Conservation (phyloP, 1,284 basidiomycete species). For the Phaffia rhodozyma region DNA sequence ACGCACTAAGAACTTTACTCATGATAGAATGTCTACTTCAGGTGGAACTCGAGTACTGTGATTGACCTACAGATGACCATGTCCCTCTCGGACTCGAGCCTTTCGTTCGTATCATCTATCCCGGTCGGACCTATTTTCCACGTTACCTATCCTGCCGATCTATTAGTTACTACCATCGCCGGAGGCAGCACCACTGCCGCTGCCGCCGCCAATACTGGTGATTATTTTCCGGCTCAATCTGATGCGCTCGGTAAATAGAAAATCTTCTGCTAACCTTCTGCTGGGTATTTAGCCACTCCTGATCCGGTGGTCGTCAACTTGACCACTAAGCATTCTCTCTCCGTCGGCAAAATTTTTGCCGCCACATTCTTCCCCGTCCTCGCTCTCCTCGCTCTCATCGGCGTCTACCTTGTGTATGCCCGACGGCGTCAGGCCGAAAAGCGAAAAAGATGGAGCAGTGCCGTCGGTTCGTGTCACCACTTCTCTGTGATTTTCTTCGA, state of each 20-base stretch:
- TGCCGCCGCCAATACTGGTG: constrained; percentile 24
- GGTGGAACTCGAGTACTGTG: background rate
- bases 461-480: background rate
- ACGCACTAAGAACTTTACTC: background rate
- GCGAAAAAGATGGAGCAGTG: constrained; percentile 45
- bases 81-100: background rate
- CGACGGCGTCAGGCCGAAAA: constrained; percentile 49
- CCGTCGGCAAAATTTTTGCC: constrained; percentile 59
- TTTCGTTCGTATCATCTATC: constrained; percentile 45
- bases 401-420: constrained; percentile 47
- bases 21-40: background rate
- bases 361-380: constrained; percentile 60
- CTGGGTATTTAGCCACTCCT: constrained; percentile 23
- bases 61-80: background rate
- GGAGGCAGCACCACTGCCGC: constrained; percentile 18
- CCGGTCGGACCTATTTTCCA: constrained; percentile 62
- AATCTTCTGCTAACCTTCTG: constrained; percentile 33
- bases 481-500: no score
- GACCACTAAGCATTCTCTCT: constrained; percentile 33
- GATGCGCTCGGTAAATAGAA: constrained; percentile 39
- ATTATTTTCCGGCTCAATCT: constrained; percentile 37
- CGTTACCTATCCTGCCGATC: constrained; percentile 40
- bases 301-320: constrained; percentile 27
- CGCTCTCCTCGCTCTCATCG: constrained; percentile 39
- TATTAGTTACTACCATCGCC: constrained; percentile 14